Evolutionary conservation across 1,284 basidiomycete genomes (phyloP), one percentile per base, ranked within the genome.

Genomic region (Cerrena zonata): DNA sequence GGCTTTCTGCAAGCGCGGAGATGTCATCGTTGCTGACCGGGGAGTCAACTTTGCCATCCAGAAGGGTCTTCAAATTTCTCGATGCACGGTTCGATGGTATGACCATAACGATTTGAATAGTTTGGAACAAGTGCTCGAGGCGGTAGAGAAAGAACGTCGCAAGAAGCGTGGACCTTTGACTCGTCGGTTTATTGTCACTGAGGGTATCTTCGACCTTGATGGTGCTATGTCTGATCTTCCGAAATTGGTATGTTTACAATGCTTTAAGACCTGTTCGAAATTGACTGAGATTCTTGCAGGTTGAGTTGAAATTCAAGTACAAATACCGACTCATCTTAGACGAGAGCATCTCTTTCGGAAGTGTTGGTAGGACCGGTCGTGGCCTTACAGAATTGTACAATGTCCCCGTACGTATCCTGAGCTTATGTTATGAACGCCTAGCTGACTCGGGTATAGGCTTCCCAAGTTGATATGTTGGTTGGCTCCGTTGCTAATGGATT

Each of bases 21-120:
- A 99, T 63, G 86, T 98, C 61, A 95, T 99, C 63, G 90, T 99
- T n/a, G 94, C 93, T 2, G 96, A 99, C 68, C 84, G 92, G 25
- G 85, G 87, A 38, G 87, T 95, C 61, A 96, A 91, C 70, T 94
- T 98, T 69, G 85, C 92, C 21, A 92, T 98, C 55, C 94, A 98
- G 69, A 96, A 95, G 68, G 96, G 94, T n/a, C 84, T 99, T 26
- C 90, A 97, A 68, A 92, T 98, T 56, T 93, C 90, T 27, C 88
- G 96, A 46, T 93, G 88, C 19, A 94, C 89, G 1, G 82, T 98
- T 45, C 82, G 89, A 41, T 99, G 93, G 93, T 99, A 86, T 67
- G 93, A 97, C 58, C 95, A 99, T 69, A 95, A 96, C 63, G 91
- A 97, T 66, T 78, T 94, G 65, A 82, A 86, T 59, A 93, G 89